A percentile compares a stretch with the other conserved stretches of the same genome.
Conservation (phyloP, 257 asterid genomes). For the Knoxia roxburghii region DNA sequence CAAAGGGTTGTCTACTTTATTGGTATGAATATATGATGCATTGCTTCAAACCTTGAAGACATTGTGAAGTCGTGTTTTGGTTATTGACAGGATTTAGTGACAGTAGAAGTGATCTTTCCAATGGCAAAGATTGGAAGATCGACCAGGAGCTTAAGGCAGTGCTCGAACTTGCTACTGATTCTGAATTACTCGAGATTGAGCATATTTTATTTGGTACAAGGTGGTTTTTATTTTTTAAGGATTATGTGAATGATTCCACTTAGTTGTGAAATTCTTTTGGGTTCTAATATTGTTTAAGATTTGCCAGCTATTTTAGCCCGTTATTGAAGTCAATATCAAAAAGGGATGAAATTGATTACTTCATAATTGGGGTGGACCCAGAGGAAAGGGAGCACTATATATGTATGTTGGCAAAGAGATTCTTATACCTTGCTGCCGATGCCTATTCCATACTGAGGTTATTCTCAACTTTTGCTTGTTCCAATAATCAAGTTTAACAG, state of each 20-base stretch:
- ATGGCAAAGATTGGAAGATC: not conserved
- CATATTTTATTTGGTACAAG: slow-evolving; percentile 82
- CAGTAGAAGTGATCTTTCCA: slow-evolving; percentile 31
- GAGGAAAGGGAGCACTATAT: slow-evolving; percentile 82
- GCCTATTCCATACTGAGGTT: slow-evolving; percentile 88
- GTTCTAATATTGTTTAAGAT: not conserved
- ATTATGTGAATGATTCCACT: not conserved
- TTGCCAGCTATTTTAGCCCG: slow-evolving; percentile 92
- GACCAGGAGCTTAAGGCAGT: slow-evolving; percentile 67
- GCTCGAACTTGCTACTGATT: slow-evolving; percentile 81
- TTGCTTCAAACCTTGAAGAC: not conserved
- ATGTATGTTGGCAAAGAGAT: slow-evolving; percentile 77
- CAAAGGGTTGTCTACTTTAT: not conserved
- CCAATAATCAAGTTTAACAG: not conserved
- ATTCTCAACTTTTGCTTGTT: slow-evolving; percentile 15
- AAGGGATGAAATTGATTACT: slow-evolving; percentile 53
- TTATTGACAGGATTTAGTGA: slow-evolving; percentile 32
- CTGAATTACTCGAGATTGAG: slow-evolving; percentile 77
- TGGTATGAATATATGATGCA: not conserved
- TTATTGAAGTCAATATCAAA: slow-evolving; percentile 71
- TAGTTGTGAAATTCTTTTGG: not conserved
- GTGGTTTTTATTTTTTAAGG: slow-evolving; percentile 29
- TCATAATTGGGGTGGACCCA: slow-evolving; percentile 70
- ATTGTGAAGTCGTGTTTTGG: not conserved
- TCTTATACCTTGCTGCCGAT: slow-evolving; percentile 94